Evolutionary conservation across 2,329 filamentous ascomycete genomes (phyloP).

Genomic region (Curvularia verruculosa): DNA sequence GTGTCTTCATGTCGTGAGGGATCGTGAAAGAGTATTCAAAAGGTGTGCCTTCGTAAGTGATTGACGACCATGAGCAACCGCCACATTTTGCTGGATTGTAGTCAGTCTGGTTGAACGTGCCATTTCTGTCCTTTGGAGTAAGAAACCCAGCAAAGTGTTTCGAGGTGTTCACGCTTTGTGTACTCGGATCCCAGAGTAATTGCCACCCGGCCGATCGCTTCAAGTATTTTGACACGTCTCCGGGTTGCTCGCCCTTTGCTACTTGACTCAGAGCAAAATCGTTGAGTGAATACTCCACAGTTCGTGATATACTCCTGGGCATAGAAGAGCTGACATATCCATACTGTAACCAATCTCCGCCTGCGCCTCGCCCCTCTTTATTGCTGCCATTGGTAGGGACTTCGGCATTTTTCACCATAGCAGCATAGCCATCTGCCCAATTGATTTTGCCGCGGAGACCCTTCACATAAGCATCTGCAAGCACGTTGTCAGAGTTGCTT

Average conservation of each 20-base stretch:
- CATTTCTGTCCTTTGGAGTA: conserved; percentile 25
- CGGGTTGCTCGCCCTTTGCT: conserved; percentile 44
- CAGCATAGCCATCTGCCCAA: conserved; percentile 71
- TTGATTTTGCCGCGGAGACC: conserved; percentile 66
- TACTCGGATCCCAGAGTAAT: conserved; percentile 22
- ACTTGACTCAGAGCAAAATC: conserved; percentile 50
- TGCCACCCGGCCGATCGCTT: conserved; percentile 40
- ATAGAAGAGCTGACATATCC: conserved; percentile 61
- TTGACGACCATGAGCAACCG: conserved; percentile 43
- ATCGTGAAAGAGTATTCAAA: conserved; percentile 51
- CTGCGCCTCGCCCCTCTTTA: conserved; percentile 70
- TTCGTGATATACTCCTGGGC: conserved; percentile 43
- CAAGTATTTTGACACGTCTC: conserved; percentile 47
- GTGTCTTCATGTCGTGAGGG: conserved; percentile 47
- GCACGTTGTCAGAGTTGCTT: conserved; percentile 71
- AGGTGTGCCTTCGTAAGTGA: conserved; percentile 49
- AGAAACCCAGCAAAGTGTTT: conserved; percentile 27
- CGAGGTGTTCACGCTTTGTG: conserved; percentile 10
- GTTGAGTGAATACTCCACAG: conserved; percentile 50
- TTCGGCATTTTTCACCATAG: conserved; percentile 73
- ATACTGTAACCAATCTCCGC: conserved; percentile 69
- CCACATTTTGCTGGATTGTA: conserved; percentile 49
- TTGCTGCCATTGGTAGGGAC: conserved; percentile 62
- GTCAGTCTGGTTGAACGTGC: conserved; percentile 18
- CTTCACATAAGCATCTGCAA: conserved; percentile 74